Evolutionary conservation across 768 basidiomycete genomes (phyloP).

Genomic region (Podaxis rugospora): DNA sequence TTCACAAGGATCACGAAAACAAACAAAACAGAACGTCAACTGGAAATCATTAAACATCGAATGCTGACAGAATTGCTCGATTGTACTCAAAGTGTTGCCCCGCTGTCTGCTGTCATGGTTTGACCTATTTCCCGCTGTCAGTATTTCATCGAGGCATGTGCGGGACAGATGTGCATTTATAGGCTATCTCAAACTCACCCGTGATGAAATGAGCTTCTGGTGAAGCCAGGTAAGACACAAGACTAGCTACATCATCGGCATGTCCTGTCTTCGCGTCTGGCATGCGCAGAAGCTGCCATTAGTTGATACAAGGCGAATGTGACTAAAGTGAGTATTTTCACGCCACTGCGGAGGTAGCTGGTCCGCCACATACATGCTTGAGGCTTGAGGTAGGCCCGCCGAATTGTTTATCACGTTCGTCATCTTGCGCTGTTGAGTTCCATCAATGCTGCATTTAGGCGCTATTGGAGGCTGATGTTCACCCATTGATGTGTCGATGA

Average conservation of each 20-base stretch:
- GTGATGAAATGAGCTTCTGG: slow-evolving; percentile 7
- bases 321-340: background rate
- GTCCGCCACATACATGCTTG: background rate
- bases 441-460: background rate
- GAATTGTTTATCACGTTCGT: background rate
- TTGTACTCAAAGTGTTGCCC: background rate
- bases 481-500: slow-evolving; percentile 9
- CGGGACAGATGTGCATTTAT: background rate
- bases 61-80: background rate
- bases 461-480: background rate
- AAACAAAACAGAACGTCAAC: too few species aligned
- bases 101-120: background rate
- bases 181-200: background rate
- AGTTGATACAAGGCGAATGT: background rate
- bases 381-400: background rate
- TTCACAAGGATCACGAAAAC: too few species aligned
- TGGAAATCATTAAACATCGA: too few species aligned
- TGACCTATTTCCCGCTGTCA: slow-evolving; percentile 3
- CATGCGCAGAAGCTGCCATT: background rate
- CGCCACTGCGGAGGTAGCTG: background rate
- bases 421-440: background rate
- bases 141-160: background rate
- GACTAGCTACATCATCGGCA: slow-evolving; percentile 13
- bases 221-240: slow-evolving; percentile 21
- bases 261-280: slow-evolving; percentile 2